Base-by-base conservation (phyloP, 345 rosid genomes). In the Garcia nutans region DNA sequence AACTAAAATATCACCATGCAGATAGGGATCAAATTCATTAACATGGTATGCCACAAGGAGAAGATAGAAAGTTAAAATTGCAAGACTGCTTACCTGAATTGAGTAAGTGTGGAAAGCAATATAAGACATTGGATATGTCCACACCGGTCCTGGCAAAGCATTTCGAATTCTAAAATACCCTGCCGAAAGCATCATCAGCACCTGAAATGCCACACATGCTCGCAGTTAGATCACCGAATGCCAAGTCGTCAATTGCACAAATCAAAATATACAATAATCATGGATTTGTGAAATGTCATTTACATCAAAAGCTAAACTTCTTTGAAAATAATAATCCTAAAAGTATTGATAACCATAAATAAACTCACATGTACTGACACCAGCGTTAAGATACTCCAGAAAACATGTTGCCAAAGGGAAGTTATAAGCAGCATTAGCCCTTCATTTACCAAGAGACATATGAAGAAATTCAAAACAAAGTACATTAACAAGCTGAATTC, bases 401-500 rank as follows among this genome's bases (percentile, higher is more conserved):
- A 93, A 77, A 91, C 82, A 77, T 96, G 85, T 80, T 82, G 90
- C 90, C 93, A 93, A 55, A 92, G 78, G 68, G 94, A 86, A 79
- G 86, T 84, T 44, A 93, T 74, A 42, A 81, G 81, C 74, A 96
- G 91, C 86, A 91, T 86, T 45, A 96, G 75, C 63, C 99, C 99
- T 84, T 96, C 99, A 74, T 93, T 96, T 65, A 90, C 97, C 44
- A 96, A 57, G 68, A 96, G 90, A 86, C 97, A 93, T 83, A 85
- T 82, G 82, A 96, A 96, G 89, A 96, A 88, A 83, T 96, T 96
- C 79, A 96, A 91, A 74, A 96, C 98, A 73, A 93, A 93, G 89
- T 96, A 96, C 99, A 96, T 93, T 81, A 96, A 86, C 87, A 93
- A 85, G 87, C 98, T 91, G 86, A 96, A 96, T 56, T 89, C 95